Base-by-base conservation (phyloP, 2,329 filamentous ascomycete genomes). In the Sporothrix pseudoabietina region DNA sequence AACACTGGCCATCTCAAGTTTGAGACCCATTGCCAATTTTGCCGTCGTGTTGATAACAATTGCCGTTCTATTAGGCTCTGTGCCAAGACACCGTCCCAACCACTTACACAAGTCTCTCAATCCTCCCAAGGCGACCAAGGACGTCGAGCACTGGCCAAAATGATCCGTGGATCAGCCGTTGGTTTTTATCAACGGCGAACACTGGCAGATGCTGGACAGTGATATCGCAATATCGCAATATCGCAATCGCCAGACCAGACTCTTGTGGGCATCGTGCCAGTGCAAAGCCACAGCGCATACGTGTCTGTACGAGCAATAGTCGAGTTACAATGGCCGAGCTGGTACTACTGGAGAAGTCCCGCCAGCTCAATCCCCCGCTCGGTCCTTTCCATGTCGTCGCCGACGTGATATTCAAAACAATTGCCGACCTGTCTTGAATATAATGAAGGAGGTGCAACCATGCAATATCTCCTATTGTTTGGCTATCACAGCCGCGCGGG, bases 201-300 rank as follows among this genome's bases (percentile, higher is more conserved):
- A 49, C 1, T 14, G 19, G 49, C 22, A n/a, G 49, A n/a, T 22
- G 49, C 49, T n/a, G 49, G 19, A 19, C 49, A 44, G 22, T 7
- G 49, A 54, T 54, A 54, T 54, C 49, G 49, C 49, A 54, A 54
- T 54, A n/a, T n/a, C n/a, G n/a, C n/a, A n/a, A 54, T 54, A 54
- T 54, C 49, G 49, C 49, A 54, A 54, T 54, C 49, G 49, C 19
- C 49, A 54, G 22, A 54, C 49, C 49, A 54, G 49, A n/a, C 49
- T 19, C 1, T 19, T 22, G 22, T 1, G 19, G 49, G 49, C 16
- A n/a, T 22, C 9, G 49, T 19, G 49, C 49, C 49, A 22, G 49
- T 9, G 41, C 41, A 44, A 12, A 44, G 41, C 41, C 41, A 44
- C 41, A 44, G 41, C 41, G 44, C 3, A 4, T 49, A 14, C 44